These are phyloP conservation scores for Cyclotella atomus DNA, from an alignment of 108 stramenopile species.

Conservation along the genomic window DNA sequence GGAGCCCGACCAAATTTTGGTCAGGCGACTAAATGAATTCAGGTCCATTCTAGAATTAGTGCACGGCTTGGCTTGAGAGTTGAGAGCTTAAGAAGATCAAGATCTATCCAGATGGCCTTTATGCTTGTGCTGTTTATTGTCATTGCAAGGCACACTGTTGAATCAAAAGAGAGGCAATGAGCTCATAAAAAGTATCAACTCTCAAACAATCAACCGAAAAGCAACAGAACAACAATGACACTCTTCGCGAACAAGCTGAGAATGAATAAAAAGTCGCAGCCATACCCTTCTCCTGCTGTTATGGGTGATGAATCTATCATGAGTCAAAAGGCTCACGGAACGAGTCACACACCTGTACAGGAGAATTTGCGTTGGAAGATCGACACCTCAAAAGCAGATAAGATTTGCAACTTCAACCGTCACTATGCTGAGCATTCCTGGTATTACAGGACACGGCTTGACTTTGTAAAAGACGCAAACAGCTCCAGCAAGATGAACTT, in stretches of 20 bases:
- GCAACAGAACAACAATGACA: background rate
- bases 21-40: too few species aligned
- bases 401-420: constrained; percentile 86
- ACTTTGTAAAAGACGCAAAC: constrained; percentile 56
- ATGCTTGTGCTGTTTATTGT: too few species aligned
- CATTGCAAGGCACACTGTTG: too few species aligned
- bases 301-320: constrained; percentile 64
- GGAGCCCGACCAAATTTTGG: too few species aligned
- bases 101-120: too few species aligned
- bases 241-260: background rate
- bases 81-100: too few species aligned
- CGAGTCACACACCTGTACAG: constrained; percentile 60
- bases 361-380: constrained; percentile 78
- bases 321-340: constrained; percentile 55
- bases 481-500: constrained; percentile 50
- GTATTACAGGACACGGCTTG: constrained; percentile 73
- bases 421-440: constrained; percentile 90
- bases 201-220: too few species aligned
- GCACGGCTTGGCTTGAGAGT: too few species aligned
- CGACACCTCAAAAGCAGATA: constrained; percentile 69
- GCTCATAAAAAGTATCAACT: too few species aligned
- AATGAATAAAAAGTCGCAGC: background rate
- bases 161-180: too few species aligned
- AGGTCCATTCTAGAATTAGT: too few species aligned
- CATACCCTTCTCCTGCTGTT: constrained; percentile 52